Conservation (phyloP, 352 stramenopile species). For the Globisporangium paddicum region DNA sequence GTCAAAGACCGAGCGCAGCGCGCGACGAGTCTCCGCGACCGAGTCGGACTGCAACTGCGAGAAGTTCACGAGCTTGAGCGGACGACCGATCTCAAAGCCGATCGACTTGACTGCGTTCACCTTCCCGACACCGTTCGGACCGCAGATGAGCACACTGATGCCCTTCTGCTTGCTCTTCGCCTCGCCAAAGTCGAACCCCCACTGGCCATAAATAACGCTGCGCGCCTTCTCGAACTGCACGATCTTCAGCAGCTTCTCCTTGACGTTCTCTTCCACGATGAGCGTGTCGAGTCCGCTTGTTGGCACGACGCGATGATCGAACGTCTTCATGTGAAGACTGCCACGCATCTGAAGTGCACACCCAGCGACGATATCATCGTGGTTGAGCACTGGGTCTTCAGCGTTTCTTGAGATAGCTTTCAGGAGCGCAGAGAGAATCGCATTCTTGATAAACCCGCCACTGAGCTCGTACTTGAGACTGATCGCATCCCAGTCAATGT, state of each 20-base stretch:
- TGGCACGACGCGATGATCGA: slow-evolving; percentile 81
- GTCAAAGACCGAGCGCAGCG: slow-evolving; percentile 76
- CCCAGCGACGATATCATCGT: slow-evolving; percentile 73
- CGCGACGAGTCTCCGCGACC: slow-evolving; percentile 65
- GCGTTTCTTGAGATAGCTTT: slow-evolving; percentile 64
- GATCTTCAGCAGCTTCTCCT: slow-evolving; percentile 61
- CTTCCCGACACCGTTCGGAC: slow-evolving; percentile 71
- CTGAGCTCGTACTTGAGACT: slow-evolving; percentile 86
- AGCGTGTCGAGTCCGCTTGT: slow-evolving; percentile 68
- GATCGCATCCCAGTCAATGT: slow-evolving; percentile 84
- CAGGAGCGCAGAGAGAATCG: slow-evolving; percentile 78
- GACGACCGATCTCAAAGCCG: slow-evolving; percentile 78
- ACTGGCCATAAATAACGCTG: slow-evolving; percentile 83
- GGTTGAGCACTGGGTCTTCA: slow-evolving; percentile 56
- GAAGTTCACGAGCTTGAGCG: slow-evolving; percentile 81
- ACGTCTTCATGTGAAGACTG: slow-evolving; percentile 87
- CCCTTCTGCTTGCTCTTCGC: slow-evolving; percentile 84
- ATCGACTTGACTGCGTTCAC: slow-evolving; percentile 70
- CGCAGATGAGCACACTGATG: slow-evolving; percentile 68
- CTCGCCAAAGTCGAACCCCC: slow-evolving; percentile 80
- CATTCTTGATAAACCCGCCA: slow-evolving; percentile 90
- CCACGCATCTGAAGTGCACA: slow-evolving; percentile 86
- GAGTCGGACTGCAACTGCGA: slow-evolving; percentile 73
- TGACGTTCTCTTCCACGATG: slow-evolving; percentile 61
- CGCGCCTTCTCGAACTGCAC: slow-evolving; percentile 83